Evolutionary conservation across 768 basidiomycete species (phyloP).

Genomic region (Paxillus rubicundulus): DNA sequence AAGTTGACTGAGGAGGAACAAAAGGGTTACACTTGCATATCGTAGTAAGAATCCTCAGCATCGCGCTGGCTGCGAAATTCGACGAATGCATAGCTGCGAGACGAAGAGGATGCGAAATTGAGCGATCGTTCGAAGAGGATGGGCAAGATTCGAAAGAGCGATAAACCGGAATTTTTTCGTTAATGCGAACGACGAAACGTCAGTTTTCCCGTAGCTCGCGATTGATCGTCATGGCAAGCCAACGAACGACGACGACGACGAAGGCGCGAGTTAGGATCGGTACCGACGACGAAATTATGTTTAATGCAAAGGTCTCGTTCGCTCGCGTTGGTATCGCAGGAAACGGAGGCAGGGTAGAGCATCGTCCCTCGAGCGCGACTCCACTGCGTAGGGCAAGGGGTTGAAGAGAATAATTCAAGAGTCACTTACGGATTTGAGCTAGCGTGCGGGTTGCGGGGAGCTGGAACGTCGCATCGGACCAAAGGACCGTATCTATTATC

Average conservation of each 20-base stretch:
- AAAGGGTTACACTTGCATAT: conserved; percentile 54
- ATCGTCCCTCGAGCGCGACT: conserved; percentile 34
- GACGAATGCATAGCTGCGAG: conserved; percentile 81
- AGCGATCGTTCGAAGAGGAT: conserved; percentile 45
- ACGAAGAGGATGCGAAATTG: conserved; percentile 47
- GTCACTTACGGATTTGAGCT: conserved; percentile 79
- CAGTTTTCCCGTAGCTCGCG: conserved; percentile 29
- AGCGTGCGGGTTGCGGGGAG: conserved; percentile 74
- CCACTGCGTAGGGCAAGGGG: conserved; percentile 38
- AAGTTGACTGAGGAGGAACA: conserved; percentile 2
- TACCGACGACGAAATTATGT: conserved; percentile 26
- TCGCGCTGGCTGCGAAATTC: conserved; percentile 77
- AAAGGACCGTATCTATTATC: conserved; percentile 71
- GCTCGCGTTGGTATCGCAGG: conserved; percentile 30
- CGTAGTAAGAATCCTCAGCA: conserved; percentile 81
- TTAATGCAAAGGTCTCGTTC: conserved; percentile 15
- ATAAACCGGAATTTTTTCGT: conserved; percentile 22
- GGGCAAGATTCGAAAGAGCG: conserved; percentile 38
- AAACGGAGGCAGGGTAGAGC: conserved; percentile 22
- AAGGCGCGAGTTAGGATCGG: conserved; percentile 30
- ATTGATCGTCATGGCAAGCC: conserved; percentile 20
- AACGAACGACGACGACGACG: conserved; percentile 25
- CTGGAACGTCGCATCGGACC: conserved; percentile 87
- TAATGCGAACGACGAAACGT: conserved; percentile 25
- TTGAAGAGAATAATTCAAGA: conserved; percentile 21